Conservation (phyloP, 2,329 filamentous ascomycete genomes). For the Juglanconis juglandina region DNA sequence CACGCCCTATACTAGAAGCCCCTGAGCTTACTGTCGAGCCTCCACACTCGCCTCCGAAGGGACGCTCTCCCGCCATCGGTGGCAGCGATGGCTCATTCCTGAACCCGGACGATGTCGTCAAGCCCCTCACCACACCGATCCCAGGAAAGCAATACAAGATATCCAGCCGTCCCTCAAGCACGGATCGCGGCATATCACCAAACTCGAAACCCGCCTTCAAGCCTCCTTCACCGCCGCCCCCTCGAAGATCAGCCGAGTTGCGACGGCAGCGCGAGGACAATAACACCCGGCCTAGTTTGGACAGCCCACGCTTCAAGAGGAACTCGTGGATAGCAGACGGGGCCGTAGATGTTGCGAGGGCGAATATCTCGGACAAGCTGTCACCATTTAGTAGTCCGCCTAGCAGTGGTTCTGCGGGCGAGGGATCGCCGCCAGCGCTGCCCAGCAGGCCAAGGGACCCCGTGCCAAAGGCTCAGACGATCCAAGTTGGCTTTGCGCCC, state of each 20-base stretch:
- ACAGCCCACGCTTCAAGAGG: slow-evolving; percentile 53
- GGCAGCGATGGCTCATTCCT: slow-evolving; percentile 43
- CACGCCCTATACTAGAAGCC: slow-evolving; percentile 40
- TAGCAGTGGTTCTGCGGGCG: slow-evolving; percentile 53
- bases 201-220: slow-evolving; percentile 45
- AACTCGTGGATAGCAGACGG: slow-evolving; percentile 24
- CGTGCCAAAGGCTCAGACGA: slow-evolving; percentile 28
- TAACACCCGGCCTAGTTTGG: slow-evolving; percentile 55
- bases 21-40: slow-evolving; percentile 68
- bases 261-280: slow-evolving; percentile 44
- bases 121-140: slow-evolving; percentile 36
- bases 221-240: slow-evolving; percentile 62
- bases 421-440: slow-evolving; percentile 48
- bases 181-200: slow-evolving; percentile 40
- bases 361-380: slow-evolving; percentile 40
- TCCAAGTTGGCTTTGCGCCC: slow-evolving; percentile 43
- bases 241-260: slow-evolving; percentile 58
- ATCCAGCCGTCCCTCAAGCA: slow-evolving; percentile 44
- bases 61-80: slow-evolving; percentile 31
- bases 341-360: slow-evolving; percentile 31
- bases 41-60: slow-evolving; percentile 65
- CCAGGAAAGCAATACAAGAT: slow-evolving; percentile 49
- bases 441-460: slow-evolving; percentile 40
- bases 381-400: slow-evolving; percentile 90
- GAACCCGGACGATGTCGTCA: slow-evolving; percentile 43